Evolutionary conservation across 2,329 filamentous ascomycete genomes (phyloP).

Genomic region (Rhynchosporium secalis): DNA sequence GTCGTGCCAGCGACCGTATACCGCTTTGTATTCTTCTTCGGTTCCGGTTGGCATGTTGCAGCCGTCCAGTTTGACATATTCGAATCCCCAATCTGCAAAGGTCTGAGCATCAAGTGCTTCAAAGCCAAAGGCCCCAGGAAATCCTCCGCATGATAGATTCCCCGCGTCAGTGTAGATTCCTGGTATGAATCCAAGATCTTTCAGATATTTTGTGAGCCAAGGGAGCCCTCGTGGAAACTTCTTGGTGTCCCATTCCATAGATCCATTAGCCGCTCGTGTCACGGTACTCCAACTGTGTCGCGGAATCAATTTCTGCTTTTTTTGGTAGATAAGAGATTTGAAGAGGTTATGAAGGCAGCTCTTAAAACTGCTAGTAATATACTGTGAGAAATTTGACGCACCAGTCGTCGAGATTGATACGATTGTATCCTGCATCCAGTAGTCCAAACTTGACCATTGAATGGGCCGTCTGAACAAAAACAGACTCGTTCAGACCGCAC

Average conservation of each 20-base stretch:
- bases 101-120: constrained; percentile 59
- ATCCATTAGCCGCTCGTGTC: constrained; percentile 44
- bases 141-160: constrained; percentile 50
- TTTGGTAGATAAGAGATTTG: neutral
- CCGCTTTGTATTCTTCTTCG: constrained; percentile 44
- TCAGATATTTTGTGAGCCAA: constrained; percentile 55
- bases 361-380: no score
- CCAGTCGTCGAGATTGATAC: constrained; percentile 64
- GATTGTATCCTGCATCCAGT: constrained; percentile 53
- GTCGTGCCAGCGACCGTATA: constrained; percentile 46
- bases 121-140: constrained; percentile 57
- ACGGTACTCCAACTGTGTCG: constrained; percentile 48
- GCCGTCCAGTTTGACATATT: constrained; percentile 61
- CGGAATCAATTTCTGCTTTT: neutral
- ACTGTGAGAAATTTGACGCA: neutral
- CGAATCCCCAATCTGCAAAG: constrained; percentile 56
- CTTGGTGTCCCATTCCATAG: constrained; percentile 47
- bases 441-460: constrained; percentile 51
- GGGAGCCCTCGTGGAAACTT: constrained; percentile 62
- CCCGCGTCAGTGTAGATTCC: constrained; percentile 62
- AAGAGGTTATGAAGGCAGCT: no score
- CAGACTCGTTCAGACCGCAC: constrained; percentile 49
- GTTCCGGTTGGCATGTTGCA: constrained; percentile 46
- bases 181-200: constrained; percentile 57
- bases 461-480: constrained; percentile 50